Percentiles rank a stretch among this genome's conserved stretches.
Evolutionary conservation across 2,329 filamentous ascomycete genomes (phyloP).

Genomic region (Alternaria arborescens): DNA sequence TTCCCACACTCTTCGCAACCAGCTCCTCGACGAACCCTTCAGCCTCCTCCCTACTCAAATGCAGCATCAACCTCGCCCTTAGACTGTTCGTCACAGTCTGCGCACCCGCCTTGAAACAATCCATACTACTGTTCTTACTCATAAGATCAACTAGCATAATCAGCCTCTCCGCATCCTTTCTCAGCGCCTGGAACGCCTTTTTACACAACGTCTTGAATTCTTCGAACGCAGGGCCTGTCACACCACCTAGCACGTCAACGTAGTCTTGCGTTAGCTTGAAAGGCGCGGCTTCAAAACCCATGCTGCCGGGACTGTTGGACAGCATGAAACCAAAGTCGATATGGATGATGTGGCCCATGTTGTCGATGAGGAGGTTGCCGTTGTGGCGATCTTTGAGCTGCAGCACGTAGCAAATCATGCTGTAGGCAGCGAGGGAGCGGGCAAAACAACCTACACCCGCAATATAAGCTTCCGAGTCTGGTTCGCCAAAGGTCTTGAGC

Average conservation of each 20-base stretch:
- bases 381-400: slow-evolving; percentile 89
- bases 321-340: slow-evolving; percentile 93
- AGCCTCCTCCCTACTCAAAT: slow-evolving; percentile 82
- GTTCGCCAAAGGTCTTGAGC: slow-evolving; percentile 76
- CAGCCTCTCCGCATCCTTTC: slow-evolving; percentile 80
- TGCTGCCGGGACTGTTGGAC: slow-evolving; percentile 82
- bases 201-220: slow-evolving; percentile 83
- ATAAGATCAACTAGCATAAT: slow-evolving; percentile 86
- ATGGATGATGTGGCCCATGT: slow-evolving; percentile 85
- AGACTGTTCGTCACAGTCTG: slow-evolving; percentile 73
- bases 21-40: slow-evolving; percentile 84
- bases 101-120: slow-evolving; percentile 78
- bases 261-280: slow-evolving; percentile 90
- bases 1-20: slow-evolving; percentile 81
- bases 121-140: slow-evolving; percentile 84
- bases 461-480: slow-evolving; percentile 73
- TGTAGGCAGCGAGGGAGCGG: slow-evolving; percentile 83
- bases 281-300: slow-evolving; percentile 85
- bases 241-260: slow-evolving; percentile 80
- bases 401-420: slow-evolving; percentile 82
- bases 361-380: slow-evolving; percentile 85
- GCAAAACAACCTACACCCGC: slow-evolving; percentile 81
- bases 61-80: slow-evolving; percentile 79
- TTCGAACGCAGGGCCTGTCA: slow-evolving; percentile 73
- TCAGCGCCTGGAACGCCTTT: slow-evolving; percentile 81